Evolutionary conservation across 805 yeast species (phyloP).

Genomic region (Saccharomycopsis guyanensis): DNA sequence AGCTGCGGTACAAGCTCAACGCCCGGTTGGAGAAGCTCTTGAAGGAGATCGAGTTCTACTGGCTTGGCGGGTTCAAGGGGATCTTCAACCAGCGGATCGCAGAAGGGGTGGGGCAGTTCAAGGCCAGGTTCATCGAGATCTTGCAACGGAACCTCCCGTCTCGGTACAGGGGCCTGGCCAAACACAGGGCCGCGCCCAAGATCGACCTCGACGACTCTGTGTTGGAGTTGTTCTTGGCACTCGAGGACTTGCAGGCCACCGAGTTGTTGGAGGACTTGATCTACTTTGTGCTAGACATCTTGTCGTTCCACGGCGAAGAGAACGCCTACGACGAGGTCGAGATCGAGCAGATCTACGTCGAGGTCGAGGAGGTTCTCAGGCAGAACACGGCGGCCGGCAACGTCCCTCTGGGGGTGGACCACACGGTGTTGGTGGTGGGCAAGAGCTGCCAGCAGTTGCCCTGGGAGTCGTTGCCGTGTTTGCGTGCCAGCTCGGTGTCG

Average conservation of each 20-base stretch:
- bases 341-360: constrained; percentile 45
- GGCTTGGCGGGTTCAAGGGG: constrained; percentile 76
- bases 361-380: constrained; percentile 40
- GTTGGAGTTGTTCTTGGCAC: constrained; percentile 42
- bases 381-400: constrained; percentile 13
- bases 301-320: constrained; percentile 55
- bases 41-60: constrained; percentile 46
- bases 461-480: constrained; percentile 74
- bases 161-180: constrained; percentile 28
- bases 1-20: constrained; percentile 55
- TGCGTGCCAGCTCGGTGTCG: constrained; percentile 51
- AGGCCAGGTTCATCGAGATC: constrained; percentile 31
- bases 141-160: constrained; percentile 44
- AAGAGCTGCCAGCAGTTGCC: constrained; percentile 65
- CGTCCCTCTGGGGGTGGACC: constrained; percentile 30
- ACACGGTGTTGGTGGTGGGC: constrained; percentile 65
- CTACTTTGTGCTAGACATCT: constrained; percentile 51
- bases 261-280: constrained; percentile 55
- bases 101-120: constrained; percentile 26
- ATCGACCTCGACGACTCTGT: constrained; percentile 37
- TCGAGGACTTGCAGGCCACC: constrained; percentile 28
- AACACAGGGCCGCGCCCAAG: constrained; percentile 17
- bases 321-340: constrained; percentile 62
- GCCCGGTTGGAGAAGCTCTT: constrained; percentile 44
- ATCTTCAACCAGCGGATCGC: constrained; percentile 38